A percentile compares a stretch with the other conserved stretches of the same genome.
These are phyloP conservation scores for Candida mesenterica DNA, from an alignment of 1,139 yeast species.

Conservation along the genomic window DNA sequence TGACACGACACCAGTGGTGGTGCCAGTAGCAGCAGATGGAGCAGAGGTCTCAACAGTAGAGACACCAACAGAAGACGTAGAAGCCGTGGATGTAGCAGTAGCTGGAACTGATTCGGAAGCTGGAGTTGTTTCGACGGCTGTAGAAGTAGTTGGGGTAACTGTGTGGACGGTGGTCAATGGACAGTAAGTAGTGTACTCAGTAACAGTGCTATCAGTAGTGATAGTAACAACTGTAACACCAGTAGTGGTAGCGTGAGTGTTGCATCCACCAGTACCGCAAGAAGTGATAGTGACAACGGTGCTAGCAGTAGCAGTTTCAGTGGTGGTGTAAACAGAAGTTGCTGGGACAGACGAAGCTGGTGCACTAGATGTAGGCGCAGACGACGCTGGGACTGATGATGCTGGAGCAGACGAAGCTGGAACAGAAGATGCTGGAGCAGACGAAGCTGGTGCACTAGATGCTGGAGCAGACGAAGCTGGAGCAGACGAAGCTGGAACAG, in stretches of 20 bases:
- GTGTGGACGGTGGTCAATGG: conserved; percentile 11
- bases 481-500: background rate
- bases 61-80: background rate
- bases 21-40: too few species aligned
- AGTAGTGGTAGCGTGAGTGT: conserved; percentile 14
- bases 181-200: conserved; percentile 15
- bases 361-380: background rate
- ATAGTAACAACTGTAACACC: conserved; percentile 14
- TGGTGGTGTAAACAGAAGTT: conserved; percentile 5
- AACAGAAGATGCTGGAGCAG: conserved; percentile 1
- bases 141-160: conserved; percentile 2
- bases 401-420: background rate
- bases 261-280: conserved; percentile 18
- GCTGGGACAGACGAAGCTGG: conserved; percentile 2
- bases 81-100: background rate
- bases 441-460: background rate
- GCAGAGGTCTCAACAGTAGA: too few species aligned
- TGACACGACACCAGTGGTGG: too few species aligned
- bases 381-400: background rate
- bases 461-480: conserved; percentile 1
- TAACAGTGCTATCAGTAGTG: conserved; percentile 10
- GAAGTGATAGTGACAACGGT: conserved; percentile 22
- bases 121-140: background rate
- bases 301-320: conserved; percentile 13
- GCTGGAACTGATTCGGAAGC: conserved; percentile 2